These are phyloP conservation scores for Canavalia ensiformis DNA, from an alignment of 306 rosid species.

Conservation along the genomic window DNA sequence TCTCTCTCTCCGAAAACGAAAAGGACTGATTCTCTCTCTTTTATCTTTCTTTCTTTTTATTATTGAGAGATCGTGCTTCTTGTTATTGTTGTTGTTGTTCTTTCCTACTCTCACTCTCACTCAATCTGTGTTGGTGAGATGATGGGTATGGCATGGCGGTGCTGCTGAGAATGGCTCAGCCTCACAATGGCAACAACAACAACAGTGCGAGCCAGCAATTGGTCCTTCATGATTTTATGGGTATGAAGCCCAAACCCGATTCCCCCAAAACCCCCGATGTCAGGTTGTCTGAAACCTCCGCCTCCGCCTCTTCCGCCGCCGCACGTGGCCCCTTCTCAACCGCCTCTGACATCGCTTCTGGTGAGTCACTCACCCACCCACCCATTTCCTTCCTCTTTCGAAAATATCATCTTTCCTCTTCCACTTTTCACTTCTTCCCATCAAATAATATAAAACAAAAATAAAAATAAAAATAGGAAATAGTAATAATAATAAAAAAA, in stretches of 20 bases:
- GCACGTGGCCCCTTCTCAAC: constrained; percentile 78
- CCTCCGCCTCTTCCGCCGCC: constrained; percentile 68
- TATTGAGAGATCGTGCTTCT: constrained; percentile 24
- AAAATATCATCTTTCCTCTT: too few species aligned
- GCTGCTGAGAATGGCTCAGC: constrained; percentile 69
- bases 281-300: constrained; percentile 59
- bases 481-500: too few species aligned
- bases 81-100: background rate
- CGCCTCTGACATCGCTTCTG: constrained; percentile 86
- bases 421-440: background rate
- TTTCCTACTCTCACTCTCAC: constrained; percentile 16
- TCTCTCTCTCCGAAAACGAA: background rate
- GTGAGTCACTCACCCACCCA: constrained; percentile 45
- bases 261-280: constrained; percentile 61
- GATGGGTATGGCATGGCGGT: constrained; percentile 59
- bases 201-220: constrained; percentile 50
- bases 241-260: constrained; percentile 64
- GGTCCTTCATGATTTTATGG: constrained; percentile 86
- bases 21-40: constrained; percentile 27
- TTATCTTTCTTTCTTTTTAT: background rate
- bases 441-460: background rate
- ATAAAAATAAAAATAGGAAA: background rate
- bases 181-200: constrained; percentile 50
- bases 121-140: constrained; percentile 35
- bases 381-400: background rate